Conservation (phyloP, 768 basidiomycete species). For the Russula virescens region DNA sequence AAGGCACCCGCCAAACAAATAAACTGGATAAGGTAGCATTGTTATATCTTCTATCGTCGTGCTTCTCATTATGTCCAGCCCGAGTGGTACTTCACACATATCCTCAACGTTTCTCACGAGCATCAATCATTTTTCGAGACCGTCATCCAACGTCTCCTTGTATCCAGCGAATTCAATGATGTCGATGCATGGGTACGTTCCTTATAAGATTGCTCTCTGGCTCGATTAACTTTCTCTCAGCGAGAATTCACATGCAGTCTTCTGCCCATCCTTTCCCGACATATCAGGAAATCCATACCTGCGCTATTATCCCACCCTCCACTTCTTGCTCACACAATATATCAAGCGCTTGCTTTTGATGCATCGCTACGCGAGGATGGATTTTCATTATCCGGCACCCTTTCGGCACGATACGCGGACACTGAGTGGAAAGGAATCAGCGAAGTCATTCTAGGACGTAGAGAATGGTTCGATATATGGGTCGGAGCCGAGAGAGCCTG, state of each 20-base stretch:
- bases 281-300: conserved; percentile 71
- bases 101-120: conserved; percentile 82
- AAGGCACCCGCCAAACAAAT: conserved; percentile 81
- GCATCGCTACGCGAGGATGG: conserved; percentile 67
- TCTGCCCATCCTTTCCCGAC: conserved; percentile 68
- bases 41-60: not conserved
- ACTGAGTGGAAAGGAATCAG: conserved; percentile 70
- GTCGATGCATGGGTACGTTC: conserved; percentile 71
- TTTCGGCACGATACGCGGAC: conserved; percentile 31
- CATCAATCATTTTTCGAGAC: conserved; percentile 76
- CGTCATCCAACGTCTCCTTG: conserved; percentile 64
- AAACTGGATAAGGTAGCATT: conserved; percentile 76
- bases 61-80: conserved; percentile 46
- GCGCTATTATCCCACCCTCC: conserved; percentile 70
- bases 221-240: conserved; percentile 36
- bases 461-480: conserved; percentile 92
- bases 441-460: conserved; percentile 71
- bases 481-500: conserved; percentile 83
- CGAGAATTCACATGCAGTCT: conserved; percentile 78
- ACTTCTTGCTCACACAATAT: conserved; percentile 90
- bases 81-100: conserved; percentile 94
- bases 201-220: not conserved
- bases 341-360: conserved; percentile 88
- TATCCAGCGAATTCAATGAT: conserved; percentile 51
- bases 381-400: conserved; percentile 55